Evolutionary conservation across 2,329 filamentous ascomycete species (phyloP).

Genomic region (Coniochaeta pulveracea): DNA sequence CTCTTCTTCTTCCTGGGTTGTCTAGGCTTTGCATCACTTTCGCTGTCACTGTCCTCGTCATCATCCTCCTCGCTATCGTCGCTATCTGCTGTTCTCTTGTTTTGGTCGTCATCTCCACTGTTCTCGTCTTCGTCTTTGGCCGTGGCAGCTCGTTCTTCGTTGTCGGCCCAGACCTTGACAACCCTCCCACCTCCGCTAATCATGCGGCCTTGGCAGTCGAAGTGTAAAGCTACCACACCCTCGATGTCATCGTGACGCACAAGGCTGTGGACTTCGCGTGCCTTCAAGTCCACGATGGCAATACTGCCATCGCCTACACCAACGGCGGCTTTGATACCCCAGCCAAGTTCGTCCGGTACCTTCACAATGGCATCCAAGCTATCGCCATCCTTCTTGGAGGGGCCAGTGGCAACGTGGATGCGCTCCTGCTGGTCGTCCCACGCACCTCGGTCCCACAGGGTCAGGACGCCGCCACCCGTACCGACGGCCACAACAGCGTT

Average conservation of each 20-base stretch:
- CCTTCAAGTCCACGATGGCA: slow-evolving; percentile 63
- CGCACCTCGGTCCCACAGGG: slow-evolving; percentile 84
- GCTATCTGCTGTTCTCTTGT: slow-evolving; percentile 34
- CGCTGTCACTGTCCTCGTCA: slow-evolving; percentile 32
- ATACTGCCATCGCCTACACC: slow-evolving; percentile 74
- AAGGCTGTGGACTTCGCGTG: slow-evolving; percentile 59
- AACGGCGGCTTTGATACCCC: slow-evolving; percentile 62
- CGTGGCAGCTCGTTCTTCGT: slow-evolving; percentile 31
- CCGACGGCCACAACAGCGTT: slow-evolving; percentile 71
- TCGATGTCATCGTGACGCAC: slow-evolving; percentile 78
- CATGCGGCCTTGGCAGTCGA: slow-evolving; percentile 77
- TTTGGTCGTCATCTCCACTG: slow-evolving; percentile 24
- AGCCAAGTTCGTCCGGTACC: slow-evolving; percentile 58
- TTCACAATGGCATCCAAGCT: slow-evolving; percentile 69
- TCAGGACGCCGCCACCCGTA: slow-evolving; percentile 67
- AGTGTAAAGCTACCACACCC: slow-evolving; percentile 68
- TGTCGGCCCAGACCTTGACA: slow-evolving; percentile 82
- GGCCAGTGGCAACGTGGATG: slow-evolving; percentile 59
- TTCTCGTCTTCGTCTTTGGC: slow-evolving; percentile 39
- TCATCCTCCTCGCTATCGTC: slow-evolving; percentile 35
- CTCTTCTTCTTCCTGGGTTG: slow-evolving; percentile 20
- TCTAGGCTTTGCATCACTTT: slow-evolving; percentile 14
- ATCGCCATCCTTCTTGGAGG: slow-evolving; percentile 48
- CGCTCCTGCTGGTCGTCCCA: slow-evolving; percentile 95
- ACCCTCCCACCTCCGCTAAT: slow-evolving; percentile 79